Evolutionary conservation across 768 basidiomycete genomes (phyloP).

Genomic region (Mycena kentingensis): DNA sequence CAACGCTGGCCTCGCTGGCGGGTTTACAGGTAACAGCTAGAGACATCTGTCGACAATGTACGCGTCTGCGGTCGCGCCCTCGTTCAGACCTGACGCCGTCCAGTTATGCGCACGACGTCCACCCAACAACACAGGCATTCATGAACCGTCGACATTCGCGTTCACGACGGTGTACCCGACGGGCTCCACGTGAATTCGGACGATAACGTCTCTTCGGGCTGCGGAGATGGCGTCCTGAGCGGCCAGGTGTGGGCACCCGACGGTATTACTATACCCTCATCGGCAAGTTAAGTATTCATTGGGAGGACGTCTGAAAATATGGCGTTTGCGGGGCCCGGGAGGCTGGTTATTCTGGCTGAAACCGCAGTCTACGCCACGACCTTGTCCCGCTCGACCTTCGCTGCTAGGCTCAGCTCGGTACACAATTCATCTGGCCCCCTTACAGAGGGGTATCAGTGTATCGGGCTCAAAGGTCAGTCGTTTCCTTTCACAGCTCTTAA

Average conservation of each 20-base stretch:
- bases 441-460: too few relatives aligned
- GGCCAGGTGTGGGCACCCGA: slow-evolving; percentile 45
- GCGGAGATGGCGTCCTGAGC: slow-evolving; percentile 75
- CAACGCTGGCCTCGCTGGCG: slow-evolving; percentile 52
- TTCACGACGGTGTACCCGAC: slow-evolving; percentile 68
- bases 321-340: slow-evolving; percentile 26
- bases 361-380: slow-evolving; percentile 25
- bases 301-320: slow-evolving; percentile 45
- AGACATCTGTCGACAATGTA: slow-evolving; percentile 71
- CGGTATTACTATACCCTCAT: slow-evolving; percentile 60
- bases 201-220: slow-evolving; percentile 68
- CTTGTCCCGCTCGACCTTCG: too few relatives aligned
- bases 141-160: slow-evolving; percentile 67
- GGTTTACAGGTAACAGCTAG: slow-evolving; percentile 50
- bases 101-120: slow-evolving; percentile 73
- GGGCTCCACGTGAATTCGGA: slow-evolving; percentile 64
- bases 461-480: too few relatives aligned
- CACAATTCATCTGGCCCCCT: too few relatives aligned
- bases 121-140: slow-evolving; percentile 54
- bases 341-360: slow-evolving; percentile 26
- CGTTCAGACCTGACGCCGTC: neutral
- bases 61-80: slow-evolving; percentile 23
- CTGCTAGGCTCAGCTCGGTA: too few relatives aligned
- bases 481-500: too few relatives aligned
- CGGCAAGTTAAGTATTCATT: slow-evolving; percentile 68